A percentile compares a stretch with the other conserved stretches of the same genome.
Conservation (phyloP, 140 eudicot species). For the Erigeron philadelphicus region DNA sequence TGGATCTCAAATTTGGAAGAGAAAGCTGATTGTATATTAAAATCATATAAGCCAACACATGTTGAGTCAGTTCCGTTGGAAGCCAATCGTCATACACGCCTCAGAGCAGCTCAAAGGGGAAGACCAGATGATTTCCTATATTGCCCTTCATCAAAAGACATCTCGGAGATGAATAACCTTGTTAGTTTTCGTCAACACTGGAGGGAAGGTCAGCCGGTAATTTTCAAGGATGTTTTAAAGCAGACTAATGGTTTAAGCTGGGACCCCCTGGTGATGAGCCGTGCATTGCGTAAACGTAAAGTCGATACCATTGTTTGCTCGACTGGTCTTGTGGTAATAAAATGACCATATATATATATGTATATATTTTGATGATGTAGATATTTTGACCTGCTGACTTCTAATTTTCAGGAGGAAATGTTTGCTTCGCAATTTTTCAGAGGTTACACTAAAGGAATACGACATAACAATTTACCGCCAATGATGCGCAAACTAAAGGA, state of each 20-base stretch:
- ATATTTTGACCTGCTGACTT: no score
- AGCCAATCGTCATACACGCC: no score
- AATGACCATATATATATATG: background rate
- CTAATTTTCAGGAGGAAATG: slow-evolving; percentile 60
- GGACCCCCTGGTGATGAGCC: slow-evolving; percentile 93
- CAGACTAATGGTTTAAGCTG: slow-evolving; percentile 67
- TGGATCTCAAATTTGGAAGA: no score
- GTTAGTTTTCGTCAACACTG: slow-evolving; percentile 58
- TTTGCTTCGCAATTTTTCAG: slow-evolving; percentile 40
- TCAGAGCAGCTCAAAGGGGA: no score
- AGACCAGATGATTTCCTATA: slow-evolving; percentile 51
- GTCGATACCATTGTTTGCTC: slow-evolving; percentile 1
- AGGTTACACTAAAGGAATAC: slow-evolving; percentile 56
- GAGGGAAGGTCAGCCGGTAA: slow-evolving; percentile 75
- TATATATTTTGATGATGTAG: background rate
- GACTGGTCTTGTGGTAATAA: background rate
- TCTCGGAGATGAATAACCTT: slow-evolving; percentile 31
- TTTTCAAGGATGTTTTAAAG: slow-evolving; percentile 43
- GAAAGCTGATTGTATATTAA: no score
- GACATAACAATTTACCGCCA: slow-evolving; percentile 46
- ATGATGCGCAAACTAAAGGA: slow-evolving; percentile 66
- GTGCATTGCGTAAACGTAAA: slow-evolving; percentile 56
- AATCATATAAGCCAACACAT: no score
- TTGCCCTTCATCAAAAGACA: slow-evolving; percentile 44
- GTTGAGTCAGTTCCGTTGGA: no score